Evolutionary conservation across 352 stramenopile genomes (phyloP).

Genomic region (Blastocystis sp.): DNA sequence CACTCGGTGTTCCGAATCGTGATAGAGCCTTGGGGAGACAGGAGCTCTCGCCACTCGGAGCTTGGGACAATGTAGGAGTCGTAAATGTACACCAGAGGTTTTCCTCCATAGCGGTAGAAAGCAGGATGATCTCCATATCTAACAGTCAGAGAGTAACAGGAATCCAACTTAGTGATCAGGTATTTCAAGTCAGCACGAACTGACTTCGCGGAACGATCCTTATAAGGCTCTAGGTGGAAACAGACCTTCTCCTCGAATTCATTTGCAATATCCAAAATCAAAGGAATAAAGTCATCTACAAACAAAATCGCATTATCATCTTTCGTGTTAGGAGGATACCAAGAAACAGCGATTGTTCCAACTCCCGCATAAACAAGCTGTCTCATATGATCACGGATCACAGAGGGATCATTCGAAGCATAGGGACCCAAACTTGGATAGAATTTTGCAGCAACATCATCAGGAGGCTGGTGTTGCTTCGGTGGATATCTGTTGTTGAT

Average conservation of each 20-base stretch:
- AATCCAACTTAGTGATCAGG: conserved; percentile 42
- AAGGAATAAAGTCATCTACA: conserved; percentile 59
- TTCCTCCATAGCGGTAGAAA: conserved; percentile 61
- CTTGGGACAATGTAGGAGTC: conserved; percentile 60
- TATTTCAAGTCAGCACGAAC: conserved; percentile 60
- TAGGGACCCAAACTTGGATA: conserved; percentile 62
- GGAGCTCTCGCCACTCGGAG: conserved; percentile 41
- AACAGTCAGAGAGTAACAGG: background rate
- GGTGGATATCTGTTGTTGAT: conserved; percentile 49
- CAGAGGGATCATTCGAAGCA: conserved; percentile 41
- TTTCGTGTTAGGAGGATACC: conserved; percentile 50
- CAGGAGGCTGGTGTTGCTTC: conserved; percentile 57
- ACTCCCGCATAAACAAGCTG: conserved; percentile 56
- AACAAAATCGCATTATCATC: conserved; percentile 51
- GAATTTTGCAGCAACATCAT: conserved; percentile 62
- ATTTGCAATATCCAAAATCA: conserved; percentile 60
- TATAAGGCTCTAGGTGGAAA: conserved; percentile 64
- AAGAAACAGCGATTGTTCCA: conserved; percentile 62
- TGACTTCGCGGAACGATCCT: conserved; percentile 46
- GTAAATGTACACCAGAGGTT: conserved; percentile 63
- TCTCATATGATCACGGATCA: conserved; percentile 64
- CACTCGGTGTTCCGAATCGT: conserved; percentile 60
- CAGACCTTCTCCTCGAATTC: conserved; percentile 58
- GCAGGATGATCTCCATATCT: conserved; percentile 57
- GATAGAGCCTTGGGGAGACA: background rate